A percentile compares a stretch with the other conserved stretches of the same genome.
phyloP scores from a whole-genome alignment of 2,329 filamentous ascomycete genomes.

The Aspergillus novoparasiticus region DNA sequence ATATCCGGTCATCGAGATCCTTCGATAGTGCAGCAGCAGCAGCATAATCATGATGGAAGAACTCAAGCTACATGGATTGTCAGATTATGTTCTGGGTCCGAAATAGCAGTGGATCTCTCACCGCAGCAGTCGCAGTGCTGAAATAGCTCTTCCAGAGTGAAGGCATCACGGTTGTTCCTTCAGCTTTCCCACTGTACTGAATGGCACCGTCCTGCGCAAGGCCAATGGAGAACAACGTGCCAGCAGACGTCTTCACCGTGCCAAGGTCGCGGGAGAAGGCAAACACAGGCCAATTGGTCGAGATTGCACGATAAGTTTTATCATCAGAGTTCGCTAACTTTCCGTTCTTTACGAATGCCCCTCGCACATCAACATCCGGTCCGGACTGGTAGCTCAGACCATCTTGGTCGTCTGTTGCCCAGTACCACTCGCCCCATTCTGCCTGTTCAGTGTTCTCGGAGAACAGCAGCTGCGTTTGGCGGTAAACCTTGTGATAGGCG shows the following conservation, averaged over 20 bases:
- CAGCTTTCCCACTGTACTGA: constrained; percentile 50
- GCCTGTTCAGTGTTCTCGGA: constrained; percentile 51
- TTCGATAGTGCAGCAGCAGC: constrained; percentile 37
- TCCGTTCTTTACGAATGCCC: constrained; percentile 48
- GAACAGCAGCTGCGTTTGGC: constrained; percentile 51
- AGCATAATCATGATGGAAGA: constrained; percentile 54
- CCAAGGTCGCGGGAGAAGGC: constrained; percentile 56
- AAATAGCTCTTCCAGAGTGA: constrained; percentile 56
- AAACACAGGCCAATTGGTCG: constrained; percentile 55
- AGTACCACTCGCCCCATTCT: constrained; percentile 59
- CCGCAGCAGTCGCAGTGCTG: constrained; percentile 41
- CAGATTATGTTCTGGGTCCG: neutral
- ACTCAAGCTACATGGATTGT: constrained; percentile 34
- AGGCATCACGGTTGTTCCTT: constrained; percentile 40
- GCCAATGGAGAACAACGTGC: constrained; percentile 54
- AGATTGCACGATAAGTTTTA: constrained; percentile 53
- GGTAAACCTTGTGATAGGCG: constrained; percentile 62
- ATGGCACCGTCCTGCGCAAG: constrained; percentile 53
- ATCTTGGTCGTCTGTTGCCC: constrained; percentile 47
- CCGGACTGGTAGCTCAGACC: constrained; percentile 53
- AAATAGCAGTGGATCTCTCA: constrained; percentile 14
- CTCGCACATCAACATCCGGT: constrained; percentile 49
- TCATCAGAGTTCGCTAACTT: constrained; percentile 50
- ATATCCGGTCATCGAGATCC: constrained; percentile 47
- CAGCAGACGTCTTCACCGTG: constrained; percentile 39